These are phyloP conservation scores for Xylaria bambusicola DNA, from an alignment of 495 filamentous ascomycete species.

Conservation along the genomic window DNA sequence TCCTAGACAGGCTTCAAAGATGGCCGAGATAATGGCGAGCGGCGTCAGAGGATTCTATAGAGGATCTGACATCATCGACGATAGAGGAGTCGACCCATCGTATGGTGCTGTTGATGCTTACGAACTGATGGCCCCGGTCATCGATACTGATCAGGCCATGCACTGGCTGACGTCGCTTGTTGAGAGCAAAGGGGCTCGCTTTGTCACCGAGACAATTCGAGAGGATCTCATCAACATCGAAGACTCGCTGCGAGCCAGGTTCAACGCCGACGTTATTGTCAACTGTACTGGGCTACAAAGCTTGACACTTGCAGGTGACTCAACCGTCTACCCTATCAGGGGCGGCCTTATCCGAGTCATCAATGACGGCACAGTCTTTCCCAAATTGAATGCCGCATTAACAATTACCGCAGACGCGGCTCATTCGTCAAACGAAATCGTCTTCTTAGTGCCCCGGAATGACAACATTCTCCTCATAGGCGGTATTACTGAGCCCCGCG, in stretches of 20 bases:
- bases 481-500: constrained; percentile 41
- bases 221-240: constrained; percentile 46
- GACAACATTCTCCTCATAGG: constrained; percentile 53
- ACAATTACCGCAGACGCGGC: constrained; percentile 42
- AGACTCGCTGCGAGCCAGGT: constrained; percentile 35
- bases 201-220: constrained; percentile 42
- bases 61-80: constrained; percentile 39
- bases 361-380: constrained; percentile 53
- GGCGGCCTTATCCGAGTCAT: constrained; percentile 52
- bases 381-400: constrained; percentile 46
- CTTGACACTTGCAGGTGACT: constrained; percentile 39
- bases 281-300: constrained; percentile 50
- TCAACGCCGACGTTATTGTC: constrained; percentile 48
- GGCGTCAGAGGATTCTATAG: constrained; percentile 42
- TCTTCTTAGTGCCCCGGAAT: constrained; percentile 55
- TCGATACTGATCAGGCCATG: constrained; percentile 56
- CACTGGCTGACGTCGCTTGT: constrained; percentile 46
- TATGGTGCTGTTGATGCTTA: constrained; percentile 52
- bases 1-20: constrained; percentile 36
- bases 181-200: constrained; percentile 45
- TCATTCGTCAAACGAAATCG: constrained; percentile 43
- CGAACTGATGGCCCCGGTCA: constrained; percentile 48
- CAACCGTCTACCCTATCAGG: constrained; percentile 45
- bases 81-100: constrained; percentile 36
- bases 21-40: constrained; percentile 39